Evolutionary conservation across 768 basidiomycete genomes (phyloP), one percentile per base, ranked within the genome.

Genomic region (Gautieria morchelliformis): DNA sequence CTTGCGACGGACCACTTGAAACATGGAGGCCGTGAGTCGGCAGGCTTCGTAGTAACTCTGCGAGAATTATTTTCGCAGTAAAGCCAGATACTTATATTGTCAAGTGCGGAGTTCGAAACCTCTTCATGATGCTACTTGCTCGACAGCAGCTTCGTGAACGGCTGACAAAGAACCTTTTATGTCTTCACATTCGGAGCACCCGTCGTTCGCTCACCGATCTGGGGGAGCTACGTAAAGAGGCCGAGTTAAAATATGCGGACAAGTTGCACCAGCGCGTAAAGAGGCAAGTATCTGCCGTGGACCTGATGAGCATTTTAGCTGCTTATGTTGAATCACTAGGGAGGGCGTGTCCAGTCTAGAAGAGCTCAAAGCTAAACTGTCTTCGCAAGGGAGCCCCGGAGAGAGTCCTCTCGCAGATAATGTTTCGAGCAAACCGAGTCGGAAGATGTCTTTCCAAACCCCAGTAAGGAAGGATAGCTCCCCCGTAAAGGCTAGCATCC

Each of bases 231-330:
- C 53, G 49, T 20, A 41, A 42, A 35, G 27, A 47, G 42, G 11
- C 47, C n/a, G 56, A 57, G 45, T 49, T 33, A 12, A 85, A 80
- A 65, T 93, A 93, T 65, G 78, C 81, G 14, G 79, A 85, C 58
- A 88, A 87, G 65, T 69, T 94, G 39, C 78, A 75, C 46, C 72
- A 76, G 63, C 78, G 73, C 63, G 83, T 88, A 42, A 70, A 79
- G 66, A 75, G 82, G 89, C 90, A 73, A 76, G 81, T 70, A 46
- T 32, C 22, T 61, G 60, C 44, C 52, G 61, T 33, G 60, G 52
- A 58, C 17, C 35, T 44, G 54, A 48, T 58, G 40, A 59, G 59
- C 44, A 56, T 61, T 50, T 63, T 59, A 53, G 47, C 57, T 60
- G 59, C 56, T 57, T 49, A 46, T 63, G 44, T 27, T 14, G 41